Percentiles rank a stretch among this genome's conserved stretches.
These are phyloP conservation scores for Eucalyptus pauciflora DNA, from an alignment of 345 rosid genomes.

Conservation along the genomic window DNA sequence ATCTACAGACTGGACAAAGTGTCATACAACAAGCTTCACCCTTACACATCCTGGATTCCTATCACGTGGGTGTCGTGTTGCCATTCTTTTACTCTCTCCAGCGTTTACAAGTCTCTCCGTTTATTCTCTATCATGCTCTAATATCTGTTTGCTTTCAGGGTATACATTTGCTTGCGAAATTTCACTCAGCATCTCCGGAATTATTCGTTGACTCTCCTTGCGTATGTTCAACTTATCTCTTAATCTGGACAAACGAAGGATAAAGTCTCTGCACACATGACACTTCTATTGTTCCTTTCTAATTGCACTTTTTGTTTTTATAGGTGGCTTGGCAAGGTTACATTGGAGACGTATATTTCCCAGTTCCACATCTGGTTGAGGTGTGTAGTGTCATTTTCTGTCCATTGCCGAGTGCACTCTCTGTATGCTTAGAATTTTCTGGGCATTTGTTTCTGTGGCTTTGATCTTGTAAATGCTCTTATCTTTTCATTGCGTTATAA, in stretches of 20 bases:
- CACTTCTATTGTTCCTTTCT: neutral
- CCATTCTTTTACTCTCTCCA: neutral
- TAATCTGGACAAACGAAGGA: neutral
- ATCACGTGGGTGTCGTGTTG: constrained; percentile 54
- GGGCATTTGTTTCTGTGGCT: neutral
- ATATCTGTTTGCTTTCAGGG: constrained; percentile 22
- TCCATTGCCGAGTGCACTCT: neutral
- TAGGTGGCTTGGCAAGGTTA: constrained; percentile 97
- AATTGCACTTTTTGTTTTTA: neutral
- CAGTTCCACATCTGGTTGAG: constrained; percentile 99
- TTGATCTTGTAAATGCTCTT: neutral
- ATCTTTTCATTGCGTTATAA: neutral
- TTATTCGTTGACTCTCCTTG: constrained; percentile 70
- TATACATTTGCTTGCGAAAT: constrained; percentile 86
- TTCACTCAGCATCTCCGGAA: constrained; percentile 74
- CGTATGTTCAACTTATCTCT: constrained; percentile 29
- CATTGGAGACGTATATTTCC: constrained; percentile 90
- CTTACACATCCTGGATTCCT: constrained; percentile 99
- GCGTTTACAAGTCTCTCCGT: neutral
- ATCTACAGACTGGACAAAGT: constrained; percentile 91
- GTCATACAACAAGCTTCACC: constrained; percentile 88
- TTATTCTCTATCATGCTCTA: neutral
- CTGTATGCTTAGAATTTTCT: neutral
- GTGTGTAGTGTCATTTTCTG: constrained; percentile 19
- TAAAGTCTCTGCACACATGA: neutral